These are phyloP conservation scores for Hyaloperonospora brassicae DNA, from an alignment of 352 stramenopile genomes.

Conservation along the genomic window DNA sequence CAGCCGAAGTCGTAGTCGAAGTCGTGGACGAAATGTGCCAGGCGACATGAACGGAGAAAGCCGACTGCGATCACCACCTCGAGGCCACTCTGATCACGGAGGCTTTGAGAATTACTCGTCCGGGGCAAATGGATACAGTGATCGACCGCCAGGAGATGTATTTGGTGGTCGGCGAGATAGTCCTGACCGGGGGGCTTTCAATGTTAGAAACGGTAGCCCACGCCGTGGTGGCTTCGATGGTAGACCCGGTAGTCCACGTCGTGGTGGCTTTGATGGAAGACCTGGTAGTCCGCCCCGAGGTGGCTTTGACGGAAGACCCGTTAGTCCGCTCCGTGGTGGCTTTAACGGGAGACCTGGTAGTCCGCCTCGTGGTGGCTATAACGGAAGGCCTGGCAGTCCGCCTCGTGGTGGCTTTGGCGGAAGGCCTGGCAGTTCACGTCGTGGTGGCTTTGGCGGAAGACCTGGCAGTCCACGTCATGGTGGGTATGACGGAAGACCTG, in stretches of 20 bases:
- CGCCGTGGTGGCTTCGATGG: conserved; percentile 4
- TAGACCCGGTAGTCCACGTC: conserved; percentile 9
- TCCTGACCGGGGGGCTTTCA: no score
- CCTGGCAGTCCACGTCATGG: conserved; percentile 2
- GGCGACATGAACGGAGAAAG: conserved; percentile 22
- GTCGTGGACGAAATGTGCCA: conserved; percentile 25
- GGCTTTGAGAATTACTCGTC: no score
- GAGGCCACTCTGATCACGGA: conserved; percentile 15
- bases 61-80: conserved; percentile 14
- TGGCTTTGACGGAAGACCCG: no score
- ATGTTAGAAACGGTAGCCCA: no score
- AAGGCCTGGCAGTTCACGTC: no score
- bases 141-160: conserved; percentile 16
- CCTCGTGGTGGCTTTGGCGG: no score
- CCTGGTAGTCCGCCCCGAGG: no score
- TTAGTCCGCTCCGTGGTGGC: conserved; percentile 1
- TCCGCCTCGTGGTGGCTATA: no score
- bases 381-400: no score
- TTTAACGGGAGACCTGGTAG: conserved; percentile 11
- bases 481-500: conserved; percentile 3
- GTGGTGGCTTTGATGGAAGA: conserved; percentile 10
- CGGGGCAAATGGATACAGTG: conserved; percentile 26
- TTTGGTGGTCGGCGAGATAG: no score
- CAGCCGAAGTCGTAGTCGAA: conserved; percentile 32
- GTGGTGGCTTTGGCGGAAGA: conserved; percentile 6